Percentiles rank a stretch among this genome's conserved stretches.
These are phyloP conservation scores for Pinguiococcus pyrenoidosus DNA, from an alignment of 108 stramenopile genomes.

Conservation along the genomic window DNA sequence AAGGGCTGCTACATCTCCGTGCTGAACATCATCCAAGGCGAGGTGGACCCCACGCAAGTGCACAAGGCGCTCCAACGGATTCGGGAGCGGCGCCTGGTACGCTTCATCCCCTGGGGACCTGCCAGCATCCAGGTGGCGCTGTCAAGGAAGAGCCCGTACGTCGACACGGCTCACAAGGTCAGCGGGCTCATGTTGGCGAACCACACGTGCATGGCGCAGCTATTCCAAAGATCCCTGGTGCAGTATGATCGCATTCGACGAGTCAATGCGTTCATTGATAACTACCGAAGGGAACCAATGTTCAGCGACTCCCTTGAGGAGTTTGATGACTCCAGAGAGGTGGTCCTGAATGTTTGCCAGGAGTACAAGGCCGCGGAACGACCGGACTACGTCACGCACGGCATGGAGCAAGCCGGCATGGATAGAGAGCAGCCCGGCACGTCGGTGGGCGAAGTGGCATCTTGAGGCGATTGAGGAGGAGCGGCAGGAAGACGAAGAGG, in stretches of 20 bases:
- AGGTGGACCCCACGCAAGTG: constrained; percentile 86
- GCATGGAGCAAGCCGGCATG: no score
- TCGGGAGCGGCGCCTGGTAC: constrained; percentile 75
- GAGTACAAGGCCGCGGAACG: constrained; percentile 94
- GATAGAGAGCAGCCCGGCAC: no score
- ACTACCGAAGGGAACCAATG: constrained; percentile 87
- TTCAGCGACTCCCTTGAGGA: constrained; percentile 88
- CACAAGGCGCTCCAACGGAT: constrained; percentile 96
- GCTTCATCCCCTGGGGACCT: constrained; percentile 97
- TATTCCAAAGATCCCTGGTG: constrained; percentile 72
- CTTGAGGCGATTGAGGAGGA: no score
- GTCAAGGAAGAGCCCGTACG: constrained; percentile 82
- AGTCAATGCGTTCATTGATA: constrained; percentile 90
- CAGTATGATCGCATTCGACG: constrained; percentile 87
- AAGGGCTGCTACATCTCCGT: constrained; percentile 90
- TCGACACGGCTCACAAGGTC: constrained; percentile 79
- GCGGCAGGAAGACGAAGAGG: no score
- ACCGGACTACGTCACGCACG: constrained; percentile 81
- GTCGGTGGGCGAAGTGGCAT: no score
- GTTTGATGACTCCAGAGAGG: constrained; percentile 85
- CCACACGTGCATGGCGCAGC: constrained; percentile 87
- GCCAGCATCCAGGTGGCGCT: constrained; percentile 94
- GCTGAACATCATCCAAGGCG: constrained; percentile 95
- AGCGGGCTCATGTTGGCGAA: constrained; percentile 93
- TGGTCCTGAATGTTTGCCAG: constrained; percentile 76